A percentile compares a stretch with the other conserved stretches of the same genome.
Evolutionary conservation across 441 rosid species (phyloP).

Genomic region (Biscutella laevigata): DNA sequence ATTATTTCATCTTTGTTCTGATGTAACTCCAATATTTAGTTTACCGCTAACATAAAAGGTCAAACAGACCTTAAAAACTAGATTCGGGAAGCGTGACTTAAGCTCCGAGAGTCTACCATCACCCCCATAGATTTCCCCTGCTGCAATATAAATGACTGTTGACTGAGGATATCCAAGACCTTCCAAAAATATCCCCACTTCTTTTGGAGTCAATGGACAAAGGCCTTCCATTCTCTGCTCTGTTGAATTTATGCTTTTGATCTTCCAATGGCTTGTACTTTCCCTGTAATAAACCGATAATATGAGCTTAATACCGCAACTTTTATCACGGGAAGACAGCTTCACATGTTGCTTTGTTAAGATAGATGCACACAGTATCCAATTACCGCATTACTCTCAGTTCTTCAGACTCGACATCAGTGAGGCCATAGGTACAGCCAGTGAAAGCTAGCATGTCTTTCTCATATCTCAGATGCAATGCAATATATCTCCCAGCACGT

Average conservation of each 20-base stretch:
- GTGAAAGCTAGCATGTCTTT: conserved; percentile 97
- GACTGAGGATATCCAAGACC: conserved; percentile 78
- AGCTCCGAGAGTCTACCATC: conserved; percentile 59
- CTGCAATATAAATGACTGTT: conserved; percentile 66
- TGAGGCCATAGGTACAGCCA: conserved; percentile 81
- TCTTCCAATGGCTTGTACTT: conserved; percentile 82
- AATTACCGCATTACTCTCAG: conserved; percentile 71
- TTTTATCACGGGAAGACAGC: neutral
- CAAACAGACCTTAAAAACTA: conserved; percentile 61
- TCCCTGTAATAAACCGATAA: conserved; percentile 40
- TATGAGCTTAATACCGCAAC: neutral
- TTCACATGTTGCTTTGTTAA: neutral
- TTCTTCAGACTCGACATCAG: conserved; percentile 71
- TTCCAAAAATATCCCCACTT: conserved; percentile 71
- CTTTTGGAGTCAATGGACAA: conserved; percentile 90
- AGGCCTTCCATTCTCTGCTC: conserved; percentile 76
- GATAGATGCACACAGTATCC: conserved; percentile 12
- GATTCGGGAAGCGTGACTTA: conserved; percentile 57
- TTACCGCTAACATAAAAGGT: neutral
- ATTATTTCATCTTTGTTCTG: neutral
- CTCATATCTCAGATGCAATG: conserved; percentile 92
- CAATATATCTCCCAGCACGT: conserved; percentile 61
- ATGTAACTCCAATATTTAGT: too few species aligned
- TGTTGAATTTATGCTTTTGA: conserved; percentile 75
- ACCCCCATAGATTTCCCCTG: conserved; percentile 85